Evolutionary conservation across 352 stramenopile genomes (phyloP).

Genomic region (Globisporangium parvum): DNA sequence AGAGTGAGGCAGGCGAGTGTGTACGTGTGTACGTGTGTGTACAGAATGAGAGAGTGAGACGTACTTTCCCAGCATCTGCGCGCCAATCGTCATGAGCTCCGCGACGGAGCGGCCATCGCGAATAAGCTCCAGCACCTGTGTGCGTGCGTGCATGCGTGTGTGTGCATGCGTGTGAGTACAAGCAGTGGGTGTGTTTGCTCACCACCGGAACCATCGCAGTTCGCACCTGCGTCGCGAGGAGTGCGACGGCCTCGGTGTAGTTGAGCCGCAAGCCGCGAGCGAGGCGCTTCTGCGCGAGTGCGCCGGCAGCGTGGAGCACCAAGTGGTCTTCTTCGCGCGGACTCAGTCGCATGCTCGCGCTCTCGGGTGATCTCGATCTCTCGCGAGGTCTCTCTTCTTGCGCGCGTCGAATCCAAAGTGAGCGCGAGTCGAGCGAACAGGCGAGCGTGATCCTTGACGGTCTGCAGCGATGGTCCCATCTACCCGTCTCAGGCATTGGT

Average conservation of each 20-base stretch:
- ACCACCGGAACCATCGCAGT: neutral
- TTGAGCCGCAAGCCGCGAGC: conserved; percentile 91
- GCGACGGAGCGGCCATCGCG: conserved; percentile 88
- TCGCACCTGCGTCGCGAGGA: conserved; percentile 86
- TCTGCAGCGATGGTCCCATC: too few species aligned
- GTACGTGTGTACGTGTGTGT: too few species aligned
- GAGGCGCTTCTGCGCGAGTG: conserved; percentile 93
- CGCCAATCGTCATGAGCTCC: conserved; percentile 84
- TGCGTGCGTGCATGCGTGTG: neutral
- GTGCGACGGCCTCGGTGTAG: conserved; percentile 88
- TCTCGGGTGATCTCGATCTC: too few species aligned
- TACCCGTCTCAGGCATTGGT: too few species aligned
- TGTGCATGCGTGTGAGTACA: too few species aligned
- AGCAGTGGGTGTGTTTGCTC: too few species aligned
- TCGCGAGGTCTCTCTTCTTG: too few species aligned
- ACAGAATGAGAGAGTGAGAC: too few species aligned
- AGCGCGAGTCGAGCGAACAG: too few species aligned
- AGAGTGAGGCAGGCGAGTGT: too few species aligned
- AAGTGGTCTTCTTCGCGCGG: conserved; percentile 71
- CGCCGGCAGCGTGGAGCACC: conserved; percentile 80
- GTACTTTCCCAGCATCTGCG: conserved; percentile 69
- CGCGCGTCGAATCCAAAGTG: too few species aligned
- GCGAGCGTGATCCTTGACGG: too few species aligned
- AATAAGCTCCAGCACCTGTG: conserved; percentile 93
- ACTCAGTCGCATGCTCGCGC: conserved; percentile 43